Percentiles rank a stretch among this genome's conserved stretches.
Conservation (phyloP, 2,329 filamentous ascomycete genomes). For the Colletotrichum navitas region DNA sequence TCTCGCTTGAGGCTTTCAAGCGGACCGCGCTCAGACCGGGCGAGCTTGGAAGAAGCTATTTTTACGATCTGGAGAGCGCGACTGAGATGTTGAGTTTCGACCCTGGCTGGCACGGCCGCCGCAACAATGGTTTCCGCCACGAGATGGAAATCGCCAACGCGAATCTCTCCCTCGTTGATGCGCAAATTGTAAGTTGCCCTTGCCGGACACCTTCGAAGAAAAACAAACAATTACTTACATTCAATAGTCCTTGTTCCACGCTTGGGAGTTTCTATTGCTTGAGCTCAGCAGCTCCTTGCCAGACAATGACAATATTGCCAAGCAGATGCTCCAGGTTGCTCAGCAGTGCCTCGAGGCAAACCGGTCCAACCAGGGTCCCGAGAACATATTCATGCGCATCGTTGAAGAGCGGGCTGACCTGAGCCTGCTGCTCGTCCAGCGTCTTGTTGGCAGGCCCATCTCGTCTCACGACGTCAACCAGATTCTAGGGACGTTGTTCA, state of each 20-base stretch:
- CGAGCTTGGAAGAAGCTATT: conserved; percentile 81
- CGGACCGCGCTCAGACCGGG: conserved; percentile 75
- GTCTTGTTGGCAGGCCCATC: conserved; percentile 72
- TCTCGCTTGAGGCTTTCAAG: conserved; percentile 83
- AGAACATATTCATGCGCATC: conserved; percentile 85
- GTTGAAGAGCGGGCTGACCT: conserved; percentile 83
- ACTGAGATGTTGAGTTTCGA: conserved; percentile 82
- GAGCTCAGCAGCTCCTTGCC: conserved; percentile 81
- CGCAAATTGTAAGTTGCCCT: conserved; percentile 77
- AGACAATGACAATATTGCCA: conserved; percentile 67
- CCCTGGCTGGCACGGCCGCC: conserved; percentile 78
- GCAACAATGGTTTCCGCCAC: conserved; percentile 79
- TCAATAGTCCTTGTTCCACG: conserved; percentile 79
- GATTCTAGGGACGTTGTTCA: conserved; percentile 64
- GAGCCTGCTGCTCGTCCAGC: conserved; percentile 84
- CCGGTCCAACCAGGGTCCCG: conserved; percentile 76
- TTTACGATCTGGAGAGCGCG: conserved; percentile 84
- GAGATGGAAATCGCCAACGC: conserved; percentile 91
- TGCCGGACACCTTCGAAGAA: not conserved
- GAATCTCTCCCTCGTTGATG: conserved; percentile 92
- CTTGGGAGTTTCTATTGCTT: conserved; percentile 89
- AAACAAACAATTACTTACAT: conserved; percentile 45
- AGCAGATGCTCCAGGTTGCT: conserved; percentile 79
- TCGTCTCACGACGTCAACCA: conserved; percentile 64
- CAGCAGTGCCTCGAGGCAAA: conserved; percentile 85